A percentile compares a stretch with the other conserved stretches of the same genome.
Conservation (phyloP, 192 early-diverging fungal genomes). For the Linnemannia hyalina region DNA sequence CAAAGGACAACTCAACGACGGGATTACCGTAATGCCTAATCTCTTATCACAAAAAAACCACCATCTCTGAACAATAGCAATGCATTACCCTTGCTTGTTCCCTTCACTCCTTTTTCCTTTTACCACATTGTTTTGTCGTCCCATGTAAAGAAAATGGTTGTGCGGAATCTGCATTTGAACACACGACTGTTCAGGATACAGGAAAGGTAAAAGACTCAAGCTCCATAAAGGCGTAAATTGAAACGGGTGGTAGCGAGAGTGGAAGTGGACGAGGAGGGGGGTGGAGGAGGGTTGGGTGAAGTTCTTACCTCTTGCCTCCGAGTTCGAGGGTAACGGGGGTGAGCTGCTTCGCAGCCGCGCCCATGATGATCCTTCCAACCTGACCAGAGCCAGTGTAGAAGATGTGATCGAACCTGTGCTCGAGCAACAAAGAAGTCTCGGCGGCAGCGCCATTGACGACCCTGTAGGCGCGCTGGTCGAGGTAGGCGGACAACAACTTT, state of each 20-base stretch:
- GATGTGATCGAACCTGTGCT: constrained; percentile 89
- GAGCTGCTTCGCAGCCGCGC: constrained; percentile 87
- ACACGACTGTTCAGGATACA: background rate
- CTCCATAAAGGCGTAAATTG: background rate
- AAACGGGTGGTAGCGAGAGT: too few species aligned
- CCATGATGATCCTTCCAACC: constrained; percentile 88
- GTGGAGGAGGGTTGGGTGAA: background rate
- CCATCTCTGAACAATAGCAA: background rate
- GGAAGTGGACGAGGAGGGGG: background rate
- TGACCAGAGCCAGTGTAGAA: constrained; percentile 91
- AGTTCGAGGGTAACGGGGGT: constrained; percentile 94
- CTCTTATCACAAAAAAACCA: background rate
- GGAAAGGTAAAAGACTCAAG: too few species aligned
- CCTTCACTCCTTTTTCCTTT: background rate
- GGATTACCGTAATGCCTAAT: background rate
- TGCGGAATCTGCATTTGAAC: background rate
- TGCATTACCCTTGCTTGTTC: background rate
- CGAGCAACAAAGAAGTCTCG: constrained; percentile 83
- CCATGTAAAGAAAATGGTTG: background rate
- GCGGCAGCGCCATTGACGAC: constrained; percentile 84
- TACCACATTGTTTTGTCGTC: background rate
- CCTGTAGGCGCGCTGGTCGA: constrained; percentile 76
- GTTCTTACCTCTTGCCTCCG: constrained; percentile 88
- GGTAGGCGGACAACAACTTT: constrained; percentile 77
- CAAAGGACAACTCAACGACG: background rate